Percentiles rank a stretch among this genome's conserved stretches.
Conservation (phyloP, 2,329 filamentous ascomycete genomes). For the Talaromyces sp. region DNA sequence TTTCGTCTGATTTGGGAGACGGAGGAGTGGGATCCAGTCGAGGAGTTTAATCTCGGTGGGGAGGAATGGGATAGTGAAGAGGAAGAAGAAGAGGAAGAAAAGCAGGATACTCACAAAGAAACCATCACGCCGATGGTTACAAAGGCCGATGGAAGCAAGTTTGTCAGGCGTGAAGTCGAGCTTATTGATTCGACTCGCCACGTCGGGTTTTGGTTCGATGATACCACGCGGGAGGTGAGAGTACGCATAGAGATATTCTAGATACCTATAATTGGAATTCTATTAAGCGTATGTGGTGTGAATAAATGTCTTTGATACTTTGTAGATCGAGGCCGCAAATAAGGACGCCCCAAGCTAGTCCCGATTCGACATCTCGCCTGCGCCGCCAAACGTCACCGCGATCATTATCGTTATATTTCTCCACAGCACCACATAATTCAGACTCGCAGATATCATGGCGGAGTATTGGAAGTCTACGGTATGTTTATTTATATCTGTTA, state of each 20-base stretch:
- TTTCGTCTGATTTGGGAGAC: slow-evolving; percentile 79
- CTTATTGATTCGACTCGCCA: slow-evolving; percentile 73
- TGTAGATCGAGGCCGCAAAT: not conserved
- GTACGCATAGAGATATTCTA: slow-evolving; percentile 60
- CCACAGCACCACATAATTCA: not conserved
- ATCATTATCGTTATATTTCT: not conserved
- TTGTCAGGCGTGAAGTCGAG: slow-evolving; percentile 73
- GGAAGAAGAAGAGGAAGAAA: slow-evolving; percentile 27
- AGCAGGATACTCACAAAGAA: slow-evolving; percentile 13
- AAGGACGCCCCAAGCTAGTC: slow-evolving; percentile 1
- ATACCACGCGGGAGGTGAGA: slow-evolving; percentile 62
- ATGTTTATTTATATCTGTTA: slow-evolving; percentile 16
- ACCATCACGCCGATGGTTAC: slow-evolving; percentile 12
- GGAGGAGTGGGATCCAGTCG: slow-evolving; percentile 79
- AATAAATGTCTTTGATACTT: not conserved
- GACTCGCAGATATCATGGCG: slow-evolving; percentile 58
- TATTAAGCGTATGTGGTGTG: not conserved
- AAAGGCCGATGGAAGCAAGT: slow-evolving; percentile 46
- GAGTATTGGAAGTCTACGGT: slow-evolving; percentile 98
- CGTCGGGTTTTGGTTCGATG: slow-evolving; percentile 69
- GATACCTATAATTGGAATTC: not conserved
- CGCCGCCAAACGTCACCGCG: not conserved
- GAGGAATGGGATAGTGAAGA: slow-evolving; percentile 37
- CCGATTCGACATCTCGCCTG: not conserved
- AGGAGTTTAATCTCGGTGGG: slow-evolving; percentile 56